Evolutionary conservation across 495 filamentous ascomycete species (phyloP).

Genomic region (Aeminium ludgeri): DNA sequence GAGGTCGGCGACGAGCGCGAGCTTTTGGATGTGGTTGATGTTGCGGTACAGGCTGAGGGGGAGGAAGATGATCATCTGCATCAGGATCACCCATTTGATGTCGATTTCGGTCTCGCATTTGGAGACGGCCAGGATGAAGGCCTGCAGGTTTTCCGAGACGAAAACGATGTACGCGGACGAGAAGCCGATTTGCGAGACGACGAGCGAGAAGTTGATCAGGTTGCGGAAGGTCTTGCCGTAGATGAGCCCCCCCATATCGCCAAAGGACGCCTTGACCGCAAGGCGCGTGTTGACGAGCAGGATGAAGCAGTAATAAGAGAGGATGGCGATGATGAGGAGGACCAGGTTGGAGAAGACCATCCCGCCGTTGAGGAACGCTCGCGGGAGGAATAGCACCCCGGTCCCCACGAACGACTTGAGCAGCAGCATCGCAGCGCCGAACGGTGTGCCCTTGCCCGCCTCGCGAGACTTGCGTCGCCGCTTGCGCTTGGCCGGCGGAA

Average conservation of each 20-base stretch:
- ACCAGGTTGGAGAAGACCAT: constrained; percentile 94
- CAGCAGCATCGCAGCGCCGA: constrained; percentile 61
- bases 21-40: constrained; percentile 75
- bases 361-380: constrained; percentile 85
- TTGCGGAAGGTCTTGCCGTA: constrained; percentile 79
- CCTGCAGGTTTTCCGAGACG: constrained; percentile 85
- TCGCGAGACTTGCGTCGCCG: constrained; percentile 53
- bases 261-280: constrained; percentile 74
- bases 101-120: constrained; percentile 65
- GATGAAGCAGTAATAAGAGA: constrained; percentile 95
- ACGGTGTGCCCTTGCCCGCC: constrained; percentile 53
- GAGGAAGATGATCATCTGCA: constrained; percentile 86
- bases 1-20: constrained; percentile 71
- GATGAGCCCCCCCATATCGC: constrained; percentile 85
- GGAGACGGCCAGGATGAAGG: constrained; percentile 72
- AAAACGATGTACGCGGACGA: constrained; percentile 98
- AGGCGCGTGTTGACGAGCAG: constrained; percentile 74
- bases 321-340: constrained; percentile 58
- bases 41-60: constrained; percentile 86
- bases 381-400: constrained; percentile 87
- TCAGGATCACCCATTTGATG: constrained; percentile 73
- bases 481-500: constrained; percentile 54
- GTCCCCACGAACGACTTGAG: constrained; percentile 97
- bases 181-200: constrained; percentile 88
- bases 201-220: constrained; percentile 76